These are phyloP conservation scores for Sextonia rubra DNA, from an alignment of 164 flowering plant genomes.

Conservation along the genomic window DNA sequence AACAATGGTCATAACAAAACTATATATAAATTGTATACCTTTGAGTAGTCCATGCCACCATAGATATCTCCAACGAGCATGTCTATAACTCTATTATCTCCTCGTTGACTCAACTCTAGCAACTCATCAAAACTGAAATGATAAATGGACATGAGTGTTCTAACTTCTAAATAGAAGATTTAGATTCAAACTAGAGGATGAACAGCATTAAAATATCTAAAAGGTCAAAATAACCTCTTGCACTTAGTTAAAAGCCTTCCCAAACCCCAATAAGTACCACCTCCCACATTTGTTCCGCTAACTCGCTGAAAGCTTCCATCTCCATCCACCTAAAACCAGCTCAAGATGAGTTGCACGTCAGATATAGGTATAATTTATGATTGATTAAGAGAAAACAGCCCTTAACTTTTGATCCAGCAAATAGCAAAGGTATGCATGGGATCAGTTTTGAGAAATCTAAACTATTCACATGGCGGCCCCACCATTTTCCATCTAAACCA, in stretches of 20 bases:
- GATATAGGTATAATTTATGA: not conserved
- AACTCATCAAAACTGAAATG: constrained; percentile 85
- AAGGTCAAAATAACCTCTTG: constrained; percentile 52
- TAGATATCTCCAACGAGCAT: constrained; percentile 99
- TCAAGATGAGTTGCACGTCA: constrained; percentile 5
- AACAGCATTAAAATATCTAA: not conserved
- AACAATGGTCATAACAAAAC: too few species aligned
- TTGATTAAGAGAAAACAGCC: too few species aligned
- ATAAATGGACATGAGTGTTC: constrained; percentile 2
- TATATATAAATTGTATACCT: constrained; percentile 36
- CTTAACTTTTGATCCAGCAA: too few species aligned
- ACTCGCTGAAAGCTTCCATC: constrained; percentile 84
- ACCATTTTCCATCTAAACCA: too few species aligned
- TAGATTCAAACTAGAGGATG: not conserved
- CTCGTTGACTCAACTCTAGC: constrained; percentile 91
- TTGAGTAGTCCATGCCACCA: constrained; percentile 90
- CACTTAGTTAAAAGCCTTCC: constrained; percentile 84
- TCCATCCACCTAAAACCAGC: constrained; percentile 68
- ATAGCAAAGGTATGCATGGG: too few species aligned
- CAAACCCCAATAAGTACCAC: constrained; percentile 94
- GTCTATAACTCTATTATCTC: constrained; percentile 90
- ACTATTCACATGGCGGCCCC: too few species aligned
- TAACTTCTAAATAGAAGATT: not conserved
- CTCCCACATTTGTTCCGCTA: constrained; percentile 96
- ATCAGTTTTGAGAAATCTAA: too few species aligned